Evolutionary conservation across 306 rosid species (phyloP).

Genomic region (Castanea sativa): DNA sequence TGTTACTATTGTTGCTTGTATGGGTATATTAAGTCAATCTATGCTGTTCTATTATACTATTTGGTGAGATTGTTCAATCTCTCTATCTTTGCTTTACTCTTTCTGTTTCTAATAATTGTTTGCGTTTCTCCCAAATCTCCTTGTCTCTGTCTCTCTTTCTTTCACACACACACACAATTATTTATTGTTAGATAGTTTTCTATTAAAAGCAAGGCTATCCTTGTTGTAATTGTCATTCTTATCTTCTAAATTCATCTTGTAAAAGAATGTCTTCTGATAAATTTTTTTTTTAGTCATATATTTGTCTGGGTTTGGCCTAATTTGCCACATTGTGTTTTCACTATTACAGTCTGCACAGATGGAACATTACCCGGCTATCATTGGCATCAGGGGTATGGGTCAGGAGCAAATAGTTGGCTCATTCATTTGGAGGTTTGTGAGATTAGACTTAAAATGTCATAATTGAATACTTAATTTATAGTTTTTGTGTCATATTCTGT

Average conservation of each 20-base stretch:
- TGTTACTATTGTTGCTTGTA: background rate
- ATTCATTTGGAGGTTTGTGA: constrained; percentile 88
- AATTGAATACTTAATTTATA: background rate
- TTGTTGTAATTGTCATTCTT: background rate
- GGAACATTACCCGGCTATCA: constrained; percentile 95
- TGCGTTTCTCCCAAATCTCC: too few relatives aligned
- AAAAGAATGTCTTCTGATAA: constrained; percentile 2
- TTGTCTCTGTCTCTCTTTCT: too few relatives aligned
- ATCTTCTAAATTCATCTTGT: background rate
- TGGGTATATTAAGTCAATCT: background rate
- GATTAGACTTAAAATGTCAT: background rate
- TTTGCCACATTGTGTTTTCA: background rate
- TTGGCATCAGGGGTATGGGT: constrained; percentile 77
- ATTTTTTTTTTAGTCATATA: background rate
- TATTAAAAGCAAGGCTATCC: background rate
- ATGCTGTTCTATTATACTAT: background rate
- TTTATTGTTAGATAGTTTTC: background rate
- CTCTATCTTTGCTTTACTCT: background rate
- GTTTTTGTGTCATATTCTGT: background rate
- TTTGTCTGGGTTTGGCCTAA: constrained; percentile 20
- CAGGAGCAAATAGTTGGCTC: constrained; percentile 88
- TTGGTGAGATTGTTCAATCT: background rate
- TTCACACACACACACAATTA: background rate
- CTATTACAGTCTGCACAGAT: constrained; percentile 80
- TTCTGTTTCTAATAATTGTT: too few relatives aligned